phyloP scores from a whole-genome alignment of 164 flowering plant species.

The Vitis amurensis region DNA sequence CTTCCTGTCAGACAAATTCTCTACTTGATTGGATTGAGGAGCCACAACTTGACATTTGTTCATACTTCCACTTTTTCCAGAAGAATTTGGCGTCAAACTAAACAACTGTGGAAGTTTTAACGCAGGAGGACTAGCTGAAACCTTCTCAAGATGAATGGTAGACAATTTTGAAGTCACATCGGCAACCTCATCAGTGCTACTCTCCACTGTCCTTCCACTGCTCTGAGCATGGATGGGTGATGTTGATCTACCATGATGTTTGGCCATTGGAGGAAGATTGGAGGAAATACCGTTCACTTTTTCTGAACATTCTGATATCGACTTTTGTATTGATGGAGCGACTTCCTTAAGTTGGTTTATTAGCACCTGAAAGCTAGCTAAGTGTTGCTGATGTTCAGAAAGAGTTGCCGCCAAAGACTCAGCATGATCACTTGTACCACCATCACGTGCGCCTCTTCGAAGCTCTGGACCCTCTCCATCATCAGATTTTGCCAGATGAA shows the following conservation, averaged over 20 bases:
- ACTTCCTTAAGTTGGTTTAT: conserved; percentile 90
- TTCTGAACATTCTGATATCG: conserved; percentile 79
- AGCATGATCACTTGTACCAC: conserved; percentile 79
- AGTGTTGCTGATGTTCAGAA: conserved; percentile 91
- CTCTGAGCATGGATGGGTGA: conserved; percentile 69
- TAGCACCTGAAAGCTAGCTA: conserved; percentile 96
- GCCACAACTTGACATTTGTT: conserved; percentile 52
- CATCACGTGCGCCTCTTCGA: conserved; percentile 59
- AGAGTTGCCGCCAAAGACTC: conserved; percentile 91
- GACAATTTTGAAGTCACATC: conserved; percentile 72
- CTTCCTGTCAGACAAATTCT: conserved; percentile 53
- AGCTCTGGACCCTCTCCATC: conserved; percentile 98
- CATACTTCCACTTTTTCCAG: conserved; percentile 62
- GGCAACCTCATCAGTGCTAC: conserved; percentile 50
- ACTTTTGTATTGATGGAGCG: conserved; percentile 80
- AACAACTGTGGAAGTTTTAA: conserved; percentile 91
- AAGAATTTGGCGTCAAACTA: conserved; percentile 81
- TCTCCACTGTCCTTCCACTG: conserved; percentile 73
- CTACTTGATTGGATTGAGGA: conserved; percentile 52
- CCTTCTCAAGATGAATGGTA: conserved; percentile 70
- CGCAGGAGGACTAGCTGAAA: conserved; percentile 63
- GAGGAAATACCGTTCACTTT: conserved; percentile 73
- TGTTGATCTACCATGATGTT: conserved; percentile 47
- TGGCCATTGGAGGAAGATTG: conserved; percentile 47
- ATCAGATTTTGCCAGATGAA: conserved; percentile 83